Evolutionary conservation across 2,329 filamentous ascomycete genomes (phyloP), one percentile per base, ranked within the genome.

Genomic region (Exophiala phaeomuriformis): DNA sequence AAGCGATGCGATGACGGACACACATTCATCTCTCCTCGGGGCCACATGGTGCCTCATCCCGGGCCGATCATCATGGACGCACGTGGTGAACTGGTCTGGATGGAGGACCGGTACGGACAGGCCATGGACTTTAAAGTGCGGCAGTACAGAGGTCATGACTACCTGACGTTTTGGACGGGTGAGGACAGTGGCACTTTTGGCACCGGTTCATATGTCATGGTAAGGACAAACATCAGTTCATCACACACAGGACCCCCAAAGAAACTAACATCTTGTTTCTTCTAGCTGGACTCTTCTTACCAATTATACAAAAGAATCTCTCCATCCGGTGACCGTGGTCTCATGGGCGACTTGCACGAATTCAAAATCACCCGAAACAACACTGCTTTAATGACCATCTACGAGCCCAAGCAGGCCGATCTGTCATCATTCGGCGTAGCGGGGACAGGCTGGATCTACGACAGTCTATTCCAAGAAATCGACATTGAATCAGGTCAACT

Each of bases 151-250:
- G 72, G 69, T 2, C 62, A 73, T 51, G 59, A 65, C 5, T 76
- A 75, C 62, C 60, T 77, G 47, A 75, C 73, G 0, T 77, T 76
- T 59, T 77, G 74, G 74, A 66, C 70, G 8, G 75, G 75, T 19
- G 69, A 74, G 57, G 67, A 72, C 30, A 69, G 72, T 9, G 69
- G 69, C 1, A 75, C 73, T 1, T 74, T 76, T 59, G 76, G 76
- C 0, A 67, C 69, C 27, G 76, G 76, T 4, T 65, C 64, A 41
- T 73, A 75, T 53, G 70, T 74, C 50, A 74, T 79, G 75, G 43
- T 46, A 19, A 8, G 30, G 4, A 33, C 27, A 12, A 43, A 43
- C 19, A 7, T 7, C 7, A 10, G 19, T 5, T 8, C 7, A 8
- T 46, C 8, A 5, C 7, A 7, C n/a, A 33, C 4, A 19, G 19